Base-by-base conservation (phyloP, 768 basidiomycete genomes). In the Pholiota microspora region DNA sequence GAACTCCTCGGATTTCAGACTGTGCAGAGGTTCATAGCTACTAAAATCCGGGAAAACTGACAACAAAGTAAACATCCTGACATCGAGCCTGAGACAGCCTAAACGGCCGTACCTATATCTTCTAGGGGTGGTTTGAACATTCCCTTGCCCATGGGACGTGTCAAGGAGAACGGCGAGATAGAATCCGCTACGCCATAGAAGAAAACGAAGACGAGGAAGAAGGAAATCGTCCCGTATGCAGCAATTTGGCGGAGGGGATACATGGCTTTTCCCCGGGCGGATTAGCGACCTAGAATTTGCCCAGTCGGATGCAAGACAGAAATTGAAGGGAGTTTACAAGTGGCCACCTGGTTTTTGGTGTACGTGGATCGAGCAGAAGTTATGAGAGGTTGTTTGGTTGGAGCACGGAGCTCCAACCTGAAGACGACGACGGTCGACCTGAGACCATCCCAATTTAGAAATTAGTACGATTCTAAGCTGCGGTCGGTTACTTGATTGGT, bases 41-140 rank as follows among this genome's bases (percentile, higher is more conserved):
- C 81, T 73, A 57, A 89, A 84, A 64, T 88, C 83, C 4, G 85
- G 83, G 55, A 75, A 64, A 6, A 68, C 77, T 80, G 58, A 4
- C 25, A 15, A 53, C 25, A 25, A 32, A 21, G 47, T 54, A 8
- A 45, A 42, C 23, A 34, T 35, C 25, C 8, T 28, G 49, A 55
- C 40, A 42, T 42, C n/a, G 23, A 7, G 16, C 23, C 10, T 7
- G 40, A 51, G 4, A 25, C 6, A 47, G 2, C 24, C 23, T 12
- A 51, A 27, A 18, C 2, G n/a, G 57, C 12, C 52, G 25, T 44
- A 47, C 23, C 16, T 48, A 31, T 8, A 31, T 13, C 0, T 45
- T 40, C 34, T 49, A 16, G 46, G 28, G 3, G 2, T 16, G 7
- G 24, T 13, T 29, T 29, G 10, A 28, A 18, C 25, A 29, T 34